These are phyloP conservation scores for Aspergillus fijiensis DNA, from an alignment of 2,329 filamentous ascomycete species.

Conservation along the genomic window DNA sequence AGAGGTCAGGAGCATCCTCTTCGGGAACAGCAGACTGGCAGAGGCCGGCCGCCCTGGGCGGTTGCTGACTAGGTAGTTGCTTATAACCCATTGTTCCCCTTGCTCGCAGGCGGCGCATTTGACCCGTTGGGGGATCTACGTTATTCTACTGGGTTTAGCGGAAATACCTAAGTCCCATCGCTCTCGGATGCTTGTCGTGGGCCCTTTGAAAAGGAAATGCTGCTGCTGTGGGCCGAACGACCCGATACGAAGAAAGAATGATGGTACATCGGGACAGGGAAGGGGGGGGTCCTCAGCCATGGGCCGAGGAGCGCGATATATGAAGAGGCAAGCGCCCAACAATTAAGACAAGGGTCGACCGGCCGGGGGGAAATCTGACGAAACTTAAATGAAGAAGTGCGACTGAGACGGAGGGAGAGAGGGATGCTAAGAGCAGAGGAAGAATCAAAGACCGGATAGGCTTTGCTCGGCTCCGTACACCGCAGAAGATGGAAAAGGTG, in stretches of 20 bases:
- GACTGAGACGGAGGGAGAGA: not conserved
- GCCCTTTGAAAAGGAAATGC: not conserved
- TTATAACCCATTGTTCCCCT: conserved; percentile 3
- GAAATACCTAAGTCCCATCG: not conserved
- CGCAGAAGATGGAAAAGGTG: conserved; percentile 7
- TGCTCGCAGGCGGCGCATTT: conserved; percentile 6
- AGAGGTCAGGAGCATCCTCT: not conserved
- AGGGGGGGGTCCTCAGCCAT: not conserved
- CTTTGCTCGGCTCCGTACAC: not conserved
- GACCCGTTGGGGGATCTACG: conserved; percentile 10
- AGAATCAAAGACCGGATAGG: not conserved
- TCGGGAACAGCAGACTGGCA: not conserved
- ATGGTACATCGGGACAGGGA: conserved; percentile 3
- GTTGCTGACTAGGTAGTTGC: not conserved
- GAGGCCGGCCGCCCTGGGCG: not conserved
- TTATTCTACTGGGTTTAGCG: conserved; percentile 2
- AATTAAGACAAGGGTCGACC: not conserved
- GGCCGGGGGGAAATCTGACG: not conserved
- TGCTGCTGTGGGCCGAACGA: conserved; percentile 5
- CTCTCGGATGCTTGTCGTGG: not conserved
- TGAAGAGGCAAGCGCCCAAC: not conserved
- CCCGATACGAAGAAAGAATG: conserved; percentile 8
- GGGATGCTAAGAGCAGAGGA: conserved; percentile 4
- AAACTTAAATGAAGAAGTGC: conserved; percentile 11
- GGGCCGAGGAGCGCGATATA: not conserved